phyloP scores from a whole-genome alignment of 164 flowering plant genomes.

The Nelumbo lutea region DNA sequence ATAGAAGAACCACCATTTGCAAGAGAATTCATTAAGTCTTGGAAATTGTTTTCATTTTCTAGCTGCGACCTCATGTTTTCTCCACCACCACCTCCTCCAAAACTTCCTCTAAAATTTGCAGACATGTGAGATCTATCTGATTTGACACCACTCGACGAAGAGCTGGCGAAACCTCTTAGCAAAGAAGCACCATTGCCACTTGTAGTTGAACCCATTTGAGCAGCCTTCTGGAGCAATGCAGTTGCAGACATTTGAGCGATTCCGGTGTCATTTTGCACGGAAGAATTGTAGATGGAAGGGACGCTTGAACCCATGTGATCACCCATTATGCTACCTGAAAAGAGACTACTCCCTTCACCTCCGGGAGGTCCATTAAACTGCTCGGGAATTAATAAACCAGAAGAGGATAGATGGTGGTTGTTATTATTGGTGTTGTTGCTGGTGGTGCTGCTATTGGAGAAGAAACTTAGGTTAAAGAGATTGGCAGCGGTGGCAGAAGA shows the following conservation, averaged over 20 bases:
- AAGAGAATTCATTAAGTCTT: constrained; percentile 56
- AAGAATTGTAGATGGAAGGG: constrained; percentile 31
- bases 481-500: constrained; percentile 28
- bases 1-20: constrained; percentile 34
- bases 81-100: constrained; percentile 15
- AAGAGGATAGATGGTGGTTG: constrained; percentile 18
- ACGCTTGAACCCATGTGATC: constrained; percentile 27
- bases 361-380: constrained; percentile 32
- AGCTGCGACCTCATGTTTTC: constrained; percentile 29
- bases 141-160: constrained; percentile 26
- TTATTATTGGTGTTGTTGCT: constrained; percentile 21
- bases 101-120: constrained; percentile 22
- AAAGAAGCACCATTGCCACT: constrained; percentile 36
- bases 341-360: constrained; percentile 27
- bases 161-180: constrained; percentile 40
- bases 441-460: constrained; percentile 30
- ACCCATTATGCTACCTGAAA: constrained; percentile 34
- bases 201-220: constrained; percentile 75
- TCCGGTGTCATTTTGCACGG: constrained; percentile 26
- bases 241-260: constrained; percentile 79
- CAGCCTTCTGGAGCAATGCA: constrained; percentile 78
- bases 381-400: constrained; percentile 28
- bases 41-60: constrained; percentile 40
- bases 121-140: constrained; percentile 19
- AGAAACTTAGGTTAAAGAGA: constrained; percentile 53